These are phyloP conservation scores for Linanthus parryae DNA, from an alignment of 148 eudicot genomes.

Conservation along the genomic window DNA sequence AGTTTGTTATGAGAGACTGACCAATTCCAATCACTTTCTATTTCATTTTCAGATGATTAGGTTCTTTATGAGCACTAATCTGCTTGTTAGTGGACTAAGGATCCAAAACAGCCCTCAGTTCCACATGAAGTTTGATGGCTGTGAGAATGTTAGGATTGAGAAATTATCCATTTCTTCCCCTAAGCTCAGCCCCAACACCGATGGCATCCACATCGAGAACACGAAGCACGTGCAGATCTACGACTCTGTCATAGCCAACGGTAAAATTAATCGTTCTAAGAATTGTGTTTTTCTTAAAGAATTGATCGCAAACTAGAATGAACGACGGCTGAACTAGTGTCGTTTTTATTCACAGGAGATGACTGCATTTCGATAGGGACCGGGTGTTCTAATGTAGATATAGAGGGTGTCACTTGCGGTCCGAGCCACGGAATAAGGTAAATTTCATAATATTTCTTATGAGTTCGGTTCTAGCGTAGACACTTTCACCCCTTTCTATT, in stretches of 20 bases:
- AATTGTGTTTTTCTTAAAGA: no score
- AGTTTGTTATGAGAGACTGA: not conserved
- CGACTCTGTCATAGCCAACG: conserved; percentile 85
- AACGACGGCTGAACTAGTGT: not conserved
- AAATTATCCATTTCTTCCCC: conserved; percentile 86
- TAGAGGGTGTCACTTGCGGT: conserved; percentile 82
- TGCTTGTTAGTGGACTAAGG: conserved; percentile 50
- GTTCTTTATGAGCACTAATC: conserved; percentile 82
- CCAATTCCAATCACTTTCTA: not conserved
- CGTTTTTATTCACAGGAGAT: conserved; percentile 48
- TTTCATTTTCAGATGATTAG: conserved; percentile 56
- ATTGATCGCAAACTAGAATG: not conserved
- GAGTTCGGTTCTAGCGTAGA: no score
- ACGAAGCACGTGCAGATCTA: conserved; percentile 72
- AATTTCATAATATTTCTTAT: not conserved
- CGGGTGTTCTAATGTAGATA: conserved; percentile 76
- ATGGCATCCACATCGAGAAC: conserved; percentile 83
- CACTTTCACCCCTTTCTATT: no score
- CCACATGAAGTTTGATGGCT: conserved; percentile 96
- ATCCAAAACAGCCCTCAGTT: conserved; percentile 91
- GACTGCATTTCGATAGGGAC: conserved; percentile 97
- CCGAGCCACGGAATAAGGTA: conserved; percentile 99
- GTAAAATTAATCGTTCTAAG: conserved; percentile 28
- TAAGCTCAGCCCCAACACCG: conserved; percentile 86
- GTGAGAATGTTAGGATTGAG: conserved; percentile 75